Evolutionary conservation across 306 rosid genomes (phyloP), one percentile per base, ranked within the genome.

Genomic region (Coriaria nepalensis): DNA sequence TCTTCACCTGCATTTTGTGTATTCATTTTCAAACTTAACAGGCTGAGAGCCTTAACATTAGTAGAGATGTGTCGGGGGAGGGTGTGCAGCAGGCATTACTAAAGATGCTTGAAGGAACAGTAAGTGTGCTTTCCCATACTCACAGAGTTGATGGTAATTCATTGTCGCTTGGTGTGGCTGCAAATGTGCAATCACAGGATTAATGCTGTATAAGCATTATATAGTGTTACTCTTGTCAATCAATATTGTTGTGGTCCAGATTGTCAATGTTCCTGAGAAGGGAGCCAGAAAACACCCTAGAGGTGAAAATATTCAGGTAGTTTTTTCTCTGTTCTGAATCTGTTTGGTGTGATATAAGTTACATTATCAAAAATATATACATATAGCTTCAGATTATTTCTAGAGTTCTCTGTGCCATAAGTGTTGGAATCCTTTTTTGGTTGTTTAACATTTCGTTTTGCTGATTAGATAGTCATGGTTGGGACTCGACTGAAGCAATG

Each of bases 91-190:
- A 85, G 68, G 98, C 96, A 56, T 71, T 92, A 33, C 74, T 92
- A 48, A 92, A 92, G 80, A 85, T 92, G 95, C 93, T 92, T 39
- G 98, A 92, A 78, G 98, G 98, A 62, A 92, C 93, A 15, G 98
- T 92, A 75, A 71, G 95, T 79, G 59, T 38, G 43, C 53, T 10
- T 70, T 50, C 8, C 32, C 11, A 7, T 13, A 8, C 7, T 45
- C 29, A 38, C 9, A 38, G 42, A 38, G 42, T 6, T 6, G 42
- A 7, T 56, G 11, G 36, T 49, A 36, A 9, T 44, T 56, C 37
- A 46, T 57, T 12, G 52, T 35, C 13, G 35, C 45, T 43, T 53
- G 47, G 37, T 29, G 47, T 33, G 58, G 33, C 32, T 52, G 59
- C 13, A 53, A 13, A 55, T 20, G 10, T 47, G 29, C 29, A 3